phyloP scores from a whole-genome alignment of 2,329 filamentous ascomycete genomes.

The Alternaria hordeiaustralica region DNA sequence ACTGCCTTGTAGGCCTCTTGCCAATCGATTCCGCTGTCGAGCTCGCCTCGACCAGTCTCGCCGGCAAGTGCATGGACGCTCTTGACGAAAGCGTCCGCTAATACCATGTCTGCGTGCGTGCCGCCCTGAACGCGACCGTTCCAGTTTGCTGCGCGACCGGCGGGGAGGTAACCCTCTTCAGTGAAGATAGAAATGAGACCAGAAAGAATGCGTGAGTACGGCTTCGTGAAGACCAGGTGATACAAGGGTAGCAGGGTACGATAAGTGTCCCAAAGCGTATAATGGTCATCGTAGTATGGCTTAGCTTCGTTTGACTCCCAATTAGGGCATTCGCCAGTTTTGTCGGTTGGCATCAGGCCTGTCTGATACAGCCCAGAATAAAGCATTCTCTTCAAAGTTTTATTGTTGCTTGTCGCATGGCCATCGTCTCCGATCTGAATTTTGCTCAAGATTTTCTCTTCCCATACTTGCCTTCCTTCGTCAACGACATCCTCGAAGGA shows the following conservation, averaged over 20 bases:
- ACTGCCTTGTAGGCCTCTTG: constrained; percentile 42
- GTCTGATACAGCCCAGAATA: constrained; percentile 44
- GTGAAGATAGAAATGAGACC: constrained; percentile 25
- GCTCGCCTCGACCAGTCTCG: constrained; percentile 4
- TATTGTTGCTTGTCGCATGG: constrained; percentile 4
- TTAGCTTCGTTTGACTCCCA: constrained; percentile 28
- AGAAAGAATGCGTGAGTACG: constrained; percentile 10
- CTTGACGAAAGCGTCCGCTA: constrained; percentile 42
- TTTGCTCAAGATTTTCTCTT: constrained; percentile 60
- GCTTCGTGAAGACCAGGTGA: constrained; percentile 22
- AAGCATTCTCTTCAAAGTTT: constrained; percentile 33
- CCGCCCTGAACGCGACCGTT: constrained; percentile 46
- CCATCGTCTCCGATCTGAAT: constrained; percentile 40
- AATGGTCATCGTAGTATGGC: constrained; percentile 48
- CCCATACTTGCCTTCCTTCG: constrained; percentile 48
- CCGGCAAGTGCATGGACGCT: constrained; percentile 21
- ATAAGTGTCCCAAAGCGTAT: constrained; percentile 25
- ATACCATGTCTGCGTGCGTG: constrained; percentile 43
- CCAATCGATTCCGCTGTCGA: constrained; percentile 37
- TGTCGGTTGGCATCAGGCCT: constrained; percentile 48
- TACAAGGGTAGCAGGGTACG: constrained; percentile 18
- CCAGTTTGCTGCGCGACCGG: constrained; percentile 42
- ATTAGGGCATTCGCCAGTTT: constrained; percentile 35
- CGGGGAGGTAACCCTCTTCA: constrained; percentile 44
- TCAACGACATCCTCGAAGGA: constrained; percentile 44